Evolutionary conservation across 2,329 filamentous ascomycete species (phyloP).

Genomic region (Gnomoniopsis smithogilvyi): DNA sequence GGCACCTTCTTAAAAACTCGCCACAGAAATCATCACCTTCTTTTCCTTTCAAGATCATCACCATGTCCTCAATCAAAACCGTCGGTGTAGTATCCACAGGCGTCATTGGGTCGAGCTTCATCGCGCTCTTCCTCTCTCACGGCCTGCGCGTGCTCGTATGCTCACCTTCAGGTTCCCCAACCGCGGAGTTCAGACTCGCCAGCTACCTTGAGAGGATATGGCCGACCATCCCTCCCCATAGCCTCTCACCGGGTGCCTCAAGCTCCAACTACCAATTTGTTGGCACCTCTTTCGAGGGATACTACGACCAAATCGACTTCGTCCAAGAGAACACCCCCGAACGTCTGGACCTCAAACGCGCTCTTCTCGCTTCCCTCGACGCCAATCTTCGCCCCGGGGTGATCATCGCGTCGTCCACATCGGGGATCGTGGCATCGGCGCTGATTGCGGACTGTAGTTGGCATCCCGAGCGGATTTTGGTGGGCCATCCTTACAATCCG

Average conservation of each 20-base stretch:
- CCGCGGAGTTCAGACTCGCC: conserved; percentile 28
- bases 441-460: conserved; percentile 24
- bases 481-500: conserved; percentile 47
- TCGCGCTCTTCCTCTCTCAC: conserved; percentile 30
- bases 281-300: conserved; percentile 11
- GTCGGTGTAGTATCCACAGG: conserved; percentile 31
- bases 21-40: too few species aligned
- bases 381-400: conserved; percentile 25
- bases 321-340: conserved; percentile 40
- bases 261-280: conserved; percentile 10
- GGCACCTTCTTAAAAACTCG: too few species aligned
- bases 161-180: conserved; percentile 31
- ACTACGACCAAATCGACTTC: conserved; percentile 26
- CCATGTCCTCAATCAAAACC: conserved; percentile 19
- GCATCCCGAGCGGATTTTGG: conserved; percentile 31
- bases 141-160: conserved; percentile 34
- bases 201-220: conserved; percentile 9
- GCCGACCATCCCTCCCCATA: conserved; percentile 3
- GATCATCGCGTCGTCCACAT: conserved; percentile 37
- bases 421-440: conserved; percentile 30
- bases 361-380: conserved; percentile 33
- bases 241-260: neutral
- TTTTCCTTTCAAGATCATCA: too few species aligned
- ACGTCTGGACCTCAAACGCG: conserved; percentile 34
- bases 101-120: conserved; percentile 36